A percentile compares a stretch with the other conserved stretches of the same genome.
Evolutionary conservation across 768 basidiomycete species (phyloP).

Genomic region (Amanita polypyramis): DNA sequence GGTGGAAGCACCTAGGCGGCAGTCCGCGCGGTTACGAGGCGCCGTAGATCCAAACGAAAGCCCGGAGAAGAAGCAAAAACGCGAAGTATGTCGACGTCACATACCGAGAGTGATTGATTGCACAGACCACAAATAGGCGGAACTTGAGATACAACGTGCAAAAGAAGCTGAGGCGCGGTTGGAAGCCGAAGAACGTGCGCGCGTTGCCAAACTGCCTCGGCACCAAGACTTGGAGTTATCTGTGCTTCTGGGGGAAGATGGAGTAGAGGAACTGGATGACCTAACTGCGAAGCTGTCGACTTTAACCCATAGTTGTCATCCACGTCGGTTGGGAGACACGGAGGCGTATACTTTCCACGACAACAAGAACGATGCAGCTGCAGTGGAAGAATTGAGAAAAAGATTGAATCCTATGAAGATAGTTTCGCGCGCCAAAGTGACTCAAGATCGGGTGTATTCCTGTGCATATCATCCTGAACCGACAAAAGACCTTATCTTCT

Average conservation of each 20-base stretch:
- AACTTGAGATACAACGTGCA: conserved; percentile 35
- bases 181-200: conserved; percentile 50
- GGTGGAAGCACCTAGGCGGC: conserved; percentile 44
- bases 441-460: conserved; percentile 62
- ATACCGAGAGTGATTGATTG: not conserved
- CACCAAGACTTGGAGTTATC: conserved; percentile 53
- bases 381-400: conserved; percentile 43
- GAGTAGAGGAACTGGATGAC: conserved; percentile 31
- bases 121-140: conserved; percentile 24
- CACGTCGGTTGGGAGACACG: conserved; percentile 30
- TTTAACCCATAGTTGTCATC: conserved; percentile 23
- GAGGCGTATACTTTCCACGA: conserved; percentile 43
- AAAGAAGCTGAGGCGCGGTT: conserved; percentile 54
- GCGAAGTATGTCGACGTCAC: conserved; percentile 37
- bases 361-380: conserved; percentile 34
- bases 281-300: conserved; percentile 35
- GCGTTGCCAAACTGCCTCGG: conserved; percentile 58
- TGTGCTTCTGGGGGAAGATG: conserved; percentile 42
- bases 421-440: conserved; percentile 75
- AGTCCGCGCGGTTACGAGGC: conserved; percentile 51
- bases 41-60: conserved; percentile 51
- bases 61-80: conserved; percentile 49
- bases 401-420: conserved; percentile 47
- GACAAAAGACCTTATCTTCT: conserved; percentile 77
- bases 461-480: conserved; percentile 74